Evolutionary conservation across 2,329 filamentous ascomycete genomes (phyloP).

Genomic region (Penicillium vulpinum): DNA sequence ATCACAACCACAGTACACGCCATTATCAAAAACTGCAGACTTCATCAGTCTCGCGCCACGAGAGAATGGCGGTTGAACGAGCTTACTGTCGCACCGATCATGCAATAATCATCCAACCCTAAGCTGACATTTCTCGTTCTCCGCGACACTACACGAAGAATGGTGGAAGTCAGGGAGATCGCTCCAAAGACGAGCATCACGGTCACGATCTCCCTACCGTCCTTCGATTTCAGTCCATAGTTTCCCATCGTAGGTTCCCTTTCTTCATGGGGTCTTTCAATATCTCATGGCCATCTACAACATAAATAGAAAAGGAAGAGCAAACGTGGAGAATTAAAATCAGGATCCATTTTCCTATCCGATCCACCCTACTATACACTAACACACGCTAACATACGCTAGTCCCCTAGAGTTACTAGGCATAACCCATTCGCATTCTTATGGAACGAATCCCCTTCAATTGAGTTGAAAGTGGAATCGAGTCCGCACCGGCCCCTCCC

Average conservation of each 20-base stretch:
- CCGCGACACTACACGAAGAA: background rate
- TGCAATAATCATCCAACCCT: conserved; percentile 4
- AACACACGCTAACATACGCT: no score
- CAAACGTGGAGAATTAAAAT: no score
- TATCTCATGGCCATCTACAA: no score
- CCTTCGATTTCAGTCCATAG: background rate
- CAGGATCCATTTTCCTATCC: no score
- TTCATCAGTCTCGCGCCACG: background rate
- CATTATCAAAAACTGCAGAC: background rate
- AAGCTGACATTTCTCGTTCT: background rate
- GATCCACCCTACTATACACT: no score
- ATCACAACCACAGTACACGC: conserved; percentile 3
- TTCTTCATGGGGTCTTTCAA: no score
- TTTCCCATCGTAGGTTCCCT: background rate
- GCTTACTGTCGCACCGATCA: background rate
- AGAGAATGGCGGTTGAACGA: background rate
- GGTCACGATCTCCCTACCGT: conserved; percentile 2
- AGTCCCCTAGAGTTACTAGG: no score
- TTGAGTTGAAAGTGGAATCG: background rate
- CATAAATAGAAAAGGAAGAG: no score
- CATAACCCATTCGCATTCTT: no score
- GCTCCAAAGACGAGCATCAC: background rate
- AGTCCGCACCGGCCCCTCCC: background rate
- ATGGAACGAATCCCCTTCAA: background rate
- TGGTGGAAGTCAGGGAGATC: background rate